A percentile compares a stretch with the other conserved stretches of the same genome.
Conservation (phyloP, 2,329 filamentous ascomycete genomes). For the Camillea tinctor region DNA sequence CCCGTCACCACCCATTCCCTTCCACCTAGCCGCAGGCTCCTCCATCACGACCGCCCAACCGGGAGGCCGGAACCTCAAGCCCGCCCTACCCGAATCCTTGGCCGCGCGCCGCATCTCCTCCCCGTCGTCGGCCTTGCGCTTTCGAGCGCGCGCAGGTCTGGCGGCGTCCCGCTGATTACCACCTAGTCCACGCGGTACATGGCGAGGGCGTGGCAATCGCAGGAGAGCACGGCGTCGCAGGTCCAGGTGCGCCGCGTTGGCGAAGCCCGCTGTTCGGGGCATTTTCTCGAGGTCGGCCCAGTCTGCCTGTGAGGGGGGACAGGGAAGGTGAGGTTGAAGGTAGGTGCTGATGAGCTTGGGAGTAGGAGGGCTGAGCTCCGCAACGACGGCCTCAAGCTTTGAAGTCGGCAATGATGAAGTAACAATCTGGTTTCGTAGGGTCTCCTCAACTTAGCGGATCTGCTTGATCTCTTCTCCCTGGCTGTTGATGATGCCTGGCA, state of each 20-base stretch:
- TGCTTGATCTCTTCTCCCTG: neutral
- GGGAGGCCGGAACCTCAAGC: too few relatives aligned
- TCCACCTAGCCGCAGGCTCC: too few relatives aligned
- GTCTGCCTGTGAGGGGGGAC: neutral
- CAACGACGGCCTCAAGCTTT: neutral
- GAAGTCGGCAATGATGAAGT: neutral
- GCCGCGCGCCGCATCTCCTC: too few relatives aligned
- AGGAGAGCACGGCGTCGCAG: slow-evolving; percentile 3
- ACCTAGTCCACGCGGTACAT: slow-evolving; percentile 5
- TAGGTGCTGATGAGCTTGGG: neutral
- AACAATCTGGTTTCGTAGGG: neutral
- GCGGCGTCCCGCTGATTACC: neutral
- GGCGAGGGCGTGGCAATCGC: neutral
- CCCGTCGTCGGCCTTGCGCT: too few relatives aligned
- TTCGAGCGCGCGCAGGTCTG: too few relatives aligned
- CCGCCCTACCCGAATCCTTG: too few relatives aligned
- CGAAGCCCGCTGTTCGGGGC: neutral
- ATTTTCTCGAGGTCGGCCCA: neutral
- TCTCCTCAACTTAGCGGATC: neutral
- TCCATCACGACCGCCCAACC: too few relatives aligned
- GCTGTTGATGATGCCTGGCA: neutral
- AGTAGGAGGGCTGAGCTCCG: neutral
- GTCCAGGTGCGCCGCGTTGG: neutral
- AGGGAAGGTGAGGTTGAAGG: neutral
- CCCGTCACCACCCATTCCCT: too few relatives aligned